Evolutionary conservation across 257 asterid genomes (phyloP).

Genomic region (Petrea volubilis): DNA sequence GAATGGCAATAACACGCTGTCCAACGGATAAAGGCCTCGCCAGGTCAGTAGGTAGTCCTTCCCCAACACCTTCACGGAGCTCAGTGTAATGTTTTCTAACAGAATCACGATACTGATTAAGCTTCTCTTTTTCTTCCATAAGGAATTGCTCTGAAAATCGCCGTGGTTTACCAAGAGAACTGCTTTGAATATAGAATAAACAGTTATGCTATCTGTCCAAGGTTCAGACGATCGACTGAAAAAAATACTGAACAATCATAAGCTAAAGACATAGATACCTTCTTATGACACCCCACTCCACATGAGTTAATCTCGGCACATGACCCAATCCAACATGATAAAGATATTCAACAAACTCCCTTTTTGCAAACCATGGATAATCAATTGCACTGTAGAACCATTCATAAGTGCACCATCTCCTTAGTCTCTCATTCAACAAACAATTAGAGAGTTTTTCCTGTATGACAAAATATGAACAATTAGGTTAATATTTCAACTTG

Average conservation of each 20-base stretch:
- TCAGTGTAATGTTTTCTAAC: conserved; percentile 86
- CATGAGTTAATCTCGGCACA: conserved; percentile 84
- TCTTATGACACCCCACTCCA: conserved; percentile 94
- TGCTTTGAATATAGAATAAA: conserved; percentile 39
- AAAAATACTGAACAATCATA: conserved; percentile 2
- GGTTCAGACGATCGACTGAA: conserved; percentile 9
- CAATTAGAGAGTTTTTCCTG: conserved; percentile 71
- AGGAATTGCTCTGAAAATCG: conserved; percentile 89
- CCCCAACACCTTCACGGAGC: conserved; percentile 82
- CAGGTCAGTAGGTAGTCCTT: conserved; percentile 89
- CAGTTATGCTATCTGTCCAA: conserved; percentile 3
- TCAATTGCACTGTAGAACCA: conserved; percentile 96
- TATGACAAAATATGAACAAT: conserved; percentile 30
- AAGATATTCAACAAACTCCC: conserved; percentile 86
- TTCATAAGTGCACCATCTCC: conserved; percentile 91
- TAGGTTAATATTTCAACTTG: conserved; percentile 6
- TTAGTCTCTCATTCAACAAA: conserved; percentile 53
- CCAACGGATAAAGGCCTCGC: conserved; percentile 93
- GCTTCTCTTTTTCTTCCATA: conserved; percentile 96
- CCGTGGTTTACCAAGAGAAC: conserved; percentile 95
- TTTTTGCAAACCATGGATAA: conserved; percentile 91
- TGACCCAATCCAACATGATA: conserved; percentile 89
- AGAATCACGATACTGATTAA: conserved; percentile 80
- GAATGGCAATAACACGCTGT: conserved; percentile 92
- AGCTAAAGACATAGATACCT: conserved; percentile 47